Percentiles rank a stretch among this genome's conserved stretches.
These are phyloP conservation scores for Testicularia cyperi DNA, from an alignment of 1,284 basidiomycete genomes.

Conservation along the genomic window DNA sequence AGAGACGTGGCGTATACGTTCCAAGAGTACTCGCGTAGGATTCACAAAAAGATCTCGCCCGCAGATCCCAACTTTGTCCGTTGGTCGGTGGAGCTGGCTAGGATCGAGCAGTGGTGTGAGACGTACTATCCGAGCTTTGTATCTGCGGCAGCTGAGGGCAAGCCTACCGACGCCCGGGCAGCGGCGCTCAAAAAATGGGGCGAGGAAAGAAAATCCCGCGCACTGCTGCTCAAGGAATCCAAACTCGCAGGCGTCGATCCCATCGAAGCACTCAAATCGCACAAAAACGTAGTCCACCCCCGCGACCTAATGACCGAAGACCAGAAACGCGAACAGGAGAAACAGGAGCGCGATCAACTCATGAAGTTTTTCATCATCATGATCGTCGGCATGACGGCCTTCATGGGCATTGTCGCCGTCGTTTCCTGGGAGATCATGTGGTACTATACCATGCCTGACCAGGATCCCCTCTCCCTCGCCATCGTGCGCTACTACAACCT, in stretches of 20 bases:
- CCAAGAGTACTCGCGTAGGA: constrained; percentile 75
- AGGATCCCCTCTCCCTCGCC: constrained; percentile 30
- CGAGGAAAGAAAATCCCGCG: constrained; percentile 12
- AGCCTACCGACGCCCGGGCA: constrained; percentile 33
- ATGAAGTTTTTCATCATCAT: constrained; percentile 43
- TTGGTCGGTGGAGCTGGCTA: constrained; percentile 52
- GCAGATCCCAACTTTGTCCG: constrained; percentile 77
- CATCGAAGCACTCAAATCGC: constrained; percentile 1
- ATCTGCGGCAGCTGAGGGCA: constrained; percentile 11
- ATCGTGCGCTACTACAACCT: neutral
- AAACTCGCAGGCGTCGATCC: constrained; percentile 8
- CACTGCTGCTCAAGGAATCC: constrained; percentile 11
- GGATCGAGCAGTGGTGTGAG: constrained; percentile 58
- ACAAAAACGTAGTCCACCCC: constrained; percentile 2
- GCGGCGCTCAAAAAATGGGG: constrained; percentile 35
- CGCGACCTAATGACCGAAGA: constrained; percentile 31
- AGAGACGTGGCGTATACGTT: constrained; percentile 89
- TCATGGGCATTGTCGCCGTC: constrained; percentile 40
- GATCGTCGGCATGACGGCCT: constrained; percentile 22
- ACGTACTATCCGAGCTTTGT: constrained; percentile 54
- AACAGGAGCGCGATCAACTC: constrained; percentile 34
- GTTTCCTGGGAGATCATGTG: constrained; percentile 43
- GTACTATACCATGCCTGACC: constrained; percentile 42
- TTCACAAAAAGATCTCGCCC: constrained; percentile 77
- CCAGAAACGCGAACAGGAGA: constrained; percentile 20